Evolutionary conservation across 176 grass and related monocot genomes (phyloP), one percentile per base, ranked within the genome.

Genomic region (Hyparrhenia diplandra): DNA sequence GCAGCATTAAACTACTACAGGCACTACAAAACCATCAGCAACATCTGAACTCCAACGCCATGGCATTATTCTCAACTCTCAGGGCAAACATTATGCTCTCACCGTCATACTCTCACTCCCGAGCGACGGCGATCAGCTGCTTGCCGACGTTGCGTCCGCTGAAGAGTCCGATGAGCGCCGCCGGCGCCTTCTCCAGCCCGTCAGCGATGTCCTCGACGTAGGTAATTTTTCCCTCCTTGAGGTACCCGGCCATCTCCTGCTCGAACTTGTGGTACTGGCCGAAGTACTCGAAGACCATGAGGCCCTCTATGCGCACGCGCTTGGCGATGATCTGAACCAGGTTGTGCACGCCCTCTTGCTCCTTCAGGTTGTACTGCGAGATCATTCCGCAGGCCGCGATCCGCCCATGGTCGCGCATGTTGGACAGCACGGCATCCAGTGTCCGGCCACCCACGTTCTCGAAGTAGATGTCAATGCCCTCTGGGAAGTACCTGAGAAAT

Each of bases 401-500:
- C 1, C 92, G 78, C n/a, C 89, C 87, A 10, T 47, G 52, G 2
- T 10, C 0, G 1, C 80, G 78, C 84, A 91, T 94, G 58, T 89
- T 91, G 30, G 54, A 6, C 1, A 94, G 83, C 13, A 87, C 92
- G 2, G 89, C 89, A 0, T 91, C 89, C 0, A 94, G 89, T 57
- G 59, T 91, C 0, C 28, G 16, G 10, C 89, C 89, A 0, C 92
- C 92, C 2, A 94, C 92, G 35, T 94, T 94, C 80, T 91, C 92
- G 9, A 89, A 94, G 81, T 91, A 89, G 67, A 94, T 85, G 61
- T 91, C 92, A 10, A 94, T 94, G n/a, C 89, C 86, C 5, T 79
- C 17, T 2, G 87, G 89, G 39, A 94, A 89, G 77, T 5, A 85
- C 81, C 82, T 85, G 37, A 36, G 32, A 17, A 67, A 67, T n/a